Evolutionary conservation across 2,329 filamentous ascomycete species (phyloP).

Genomic region (Venturia nashicola): DNA sequence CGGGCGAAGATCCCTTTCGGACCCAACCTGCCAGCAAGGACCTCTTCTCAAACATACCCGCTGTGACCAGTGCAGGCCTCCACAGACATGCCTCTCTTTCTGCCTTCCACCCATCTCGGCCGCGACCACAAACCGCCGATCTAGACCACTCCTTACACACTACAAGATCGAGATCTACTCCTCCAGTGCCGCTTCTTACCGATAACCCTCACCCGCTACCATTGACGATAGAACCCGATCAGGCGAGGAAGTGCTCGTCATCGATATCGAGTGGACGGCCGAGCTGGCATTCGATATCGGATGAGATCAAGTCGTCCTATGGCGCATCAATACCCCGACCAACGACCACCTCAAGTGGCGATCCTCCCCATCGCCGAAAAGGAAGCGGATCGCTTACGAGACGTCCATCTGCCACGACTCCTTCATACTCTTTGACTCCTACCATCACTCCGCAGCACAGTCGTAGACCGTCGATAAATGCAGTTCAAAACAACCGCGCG

Average conservation of each 20-base stretch:
- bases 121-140: conserved; percentile 6
- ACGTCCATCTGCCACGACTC: not conserved
- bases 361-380: not conserved
- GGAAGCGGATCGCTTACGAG: not conserved
- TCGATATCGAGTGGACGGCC: not conserved
- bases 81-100: not conserved
- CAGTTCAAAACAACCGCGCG: not conserved
- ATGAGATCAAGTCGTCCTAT: not conserved
- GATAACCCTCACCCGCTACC: not conserved
- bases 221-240: conserved; percentile 7
- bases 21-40: not conserved
- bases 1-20: not conserved
- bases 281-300: not conserved
- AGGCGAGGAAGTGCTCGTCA: not conserved
- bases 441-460: conserved; percentile 3
- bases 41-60: conserved; percentile 8
- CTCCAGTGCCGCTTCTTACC: not conserved
- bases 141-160: not conserved
- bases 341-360: not conserved
- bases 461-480: not conserved
- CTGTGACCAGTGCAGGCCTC: not conserved
- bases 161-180: conserved; percentile 1
- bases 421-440: conserved; percentile 6
- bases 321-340: conserved; percentile 5
- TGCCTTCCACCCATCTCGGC: not conserved